Evolutionary conservation across 306 rosid species (phyloP).

Genomic region (Vigna trinervia): DNA sequence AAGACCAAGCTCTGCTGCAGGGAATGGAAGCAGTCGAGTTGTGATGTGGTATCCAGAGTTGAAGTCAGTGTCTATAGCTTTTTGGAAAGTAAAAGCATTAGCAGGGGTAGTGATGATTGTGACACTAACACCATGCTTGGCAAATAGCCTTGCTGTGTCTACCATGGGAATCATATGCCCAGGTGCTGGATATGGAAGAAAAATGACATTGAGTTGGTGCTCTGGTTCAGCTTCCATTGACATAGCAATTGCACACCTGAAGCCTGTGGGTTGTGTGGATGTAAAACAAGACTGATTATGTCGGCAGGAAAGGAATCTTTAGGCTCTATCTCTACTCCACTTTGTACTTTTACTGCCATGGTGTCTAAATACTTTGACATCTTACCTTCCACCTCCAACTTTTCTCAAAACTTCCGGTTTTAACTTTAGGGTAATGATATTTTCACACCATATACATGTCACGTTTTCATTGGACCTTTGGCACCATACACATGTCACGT

Average conservation of each 20-base stretch:
- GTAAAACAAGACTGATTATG: too few species aligned
- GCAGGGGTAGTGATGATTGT: constrained; percentile 42
- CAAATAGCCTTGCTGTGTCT: constrained; percentile 47
- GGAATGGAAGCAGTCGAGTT: constrained; percentile 36
- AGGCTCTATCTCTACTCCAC: too few species aligned
- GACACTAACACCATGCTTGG: constrained; percentile 41
- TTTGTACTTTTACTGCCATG: too few species aligned
- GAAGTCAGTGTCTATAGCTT: constrained; percentile 39
- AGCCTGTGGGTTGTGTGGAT: too few species aligned
- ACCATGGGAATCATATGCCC: constrained; percentile 47
- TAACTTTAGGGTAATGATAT: too few species aligned
- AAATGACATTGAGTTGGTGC: constrained; percentile 8
- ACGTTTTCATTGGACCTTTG: too few species aligned
- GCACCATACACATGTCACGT: too few species aligned
- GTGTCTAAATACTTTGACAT: too few species aligned
- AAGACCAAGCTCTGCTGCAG: constrained; percentile 38
- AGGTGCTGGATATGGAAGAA: constrained; percentile 43
- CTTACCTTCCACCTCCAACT: too few species aligned
- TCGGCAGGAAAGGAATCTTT: too few species aligned
- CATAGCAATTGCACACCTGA: neutral
- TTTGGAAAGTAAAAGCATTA: constrained; percentile 38
- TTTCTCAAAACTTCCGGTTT: too few species aligned
- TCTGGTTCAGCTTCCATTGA: constrained; percentile 1
- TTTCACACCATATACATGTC: too few species aligned
- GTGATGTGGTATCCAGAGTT: constrained; percentile 31